A percentile compares a stretch with the other conserved stretches of the same genome.
Conservation (phyloP, 768 basidiomycete genomes). For the Hericium coralloides region DNA sequence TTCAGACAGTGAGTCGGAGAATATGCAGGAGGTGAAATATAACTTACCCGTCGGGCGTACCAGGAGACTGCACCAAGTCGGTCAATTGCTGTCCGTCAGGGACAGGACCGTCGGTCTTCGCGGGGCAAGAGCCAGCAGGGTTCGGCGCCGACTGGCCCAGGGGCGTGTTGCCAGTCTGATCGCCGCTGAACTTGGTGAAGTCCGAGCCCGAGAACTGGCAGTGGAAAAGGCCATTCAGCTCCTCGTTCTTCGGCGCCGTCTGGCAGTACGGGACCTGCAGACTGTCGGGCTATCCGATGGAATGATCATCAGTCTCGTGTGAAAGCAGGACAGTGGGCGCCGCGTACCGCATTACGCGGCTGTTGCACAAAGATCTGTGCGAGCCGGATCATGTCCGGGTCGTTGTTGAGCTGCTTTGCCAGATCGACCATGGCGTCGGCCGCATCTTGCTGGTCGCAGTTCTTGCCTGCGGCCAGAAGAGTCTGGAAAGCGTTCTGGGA, state of each 20-base stretch:
- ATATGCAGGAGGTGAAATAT: neutral
- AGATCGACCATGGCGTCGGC: conserved; percentile 44
- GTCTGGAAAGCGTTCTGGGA: conserved; percentile 47
- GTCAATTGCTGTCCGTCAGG: conserved; percentile 39
- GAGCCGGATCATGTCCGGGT: conserved; percentile 37
- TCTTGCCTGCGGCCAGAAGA: conserved; percentile 40
- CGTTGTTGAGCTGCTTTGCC: conserved; percentile 33
- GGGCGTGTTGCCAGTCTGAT: conserved; percentile 40
- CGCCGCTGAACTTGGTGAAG: conserved; percentile 37
- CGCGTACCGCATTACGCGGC: conserved; percentile 42
- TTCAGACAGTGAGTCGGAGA: neutral
- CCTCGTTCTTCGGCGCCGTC: conserved; percentile 36
- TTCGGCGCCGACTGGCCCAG: conserved; percentile 33
- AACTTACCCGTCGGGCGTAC: conserved; percentile 9
- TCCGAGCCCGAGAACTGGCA: conserved; percentile 45
- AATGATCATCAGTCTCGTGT: neutral
- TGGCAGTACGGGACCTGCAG: conserved; percentile 44
- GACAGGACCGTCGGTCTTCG: conserved; percentile 35
- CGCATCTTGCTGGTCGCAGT: conserved; percentile 36
- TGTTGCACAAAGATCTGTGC: conserved; percentile 50
- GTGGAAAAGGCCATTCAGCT: conserved; percentile 47
- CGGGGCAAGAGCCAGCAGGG: conserved; percentile 45
- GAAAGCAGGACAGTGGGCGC: neutral
- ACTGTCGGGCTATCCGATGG: conserved; percentile 27
- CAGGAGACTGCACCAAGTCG: conserved; percentile 28